These are phyloP conservation scores for Tremella yokohamensis DNA, from an alignment of 768 basidiomycete genomes.

Conservation along the genomic window DNA sequence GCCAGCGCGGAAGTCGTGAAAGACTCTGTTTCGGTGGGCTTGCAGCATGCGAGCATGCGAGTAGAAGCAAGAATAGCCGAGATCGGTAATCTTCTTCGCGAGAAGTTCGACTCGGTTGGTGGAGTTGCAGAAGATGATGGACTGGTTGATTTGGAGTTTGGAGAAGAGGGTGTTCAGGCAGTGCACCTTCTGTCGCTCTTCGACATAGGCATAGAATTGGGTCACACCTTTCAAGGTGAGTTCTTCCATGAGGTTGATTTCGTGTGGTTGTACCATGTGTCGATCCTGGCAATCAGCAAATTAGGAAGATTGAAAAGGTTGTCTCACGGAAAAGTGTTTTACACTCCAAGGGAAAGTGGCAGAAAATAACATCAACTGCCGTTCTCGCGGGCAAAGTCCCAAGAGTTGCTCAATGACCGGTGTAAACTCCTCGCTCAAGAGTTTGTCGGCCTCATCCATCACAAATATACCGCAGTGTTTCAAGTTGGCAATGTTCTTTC, in stretches of 20 bases:
- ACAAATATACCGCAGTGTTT: conserved; percentile 93
- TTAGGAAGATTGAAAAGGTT: background rate
- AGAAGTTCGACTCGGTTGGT: conserved; percentile 99
- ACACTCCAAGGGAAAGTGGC: conserved; percentile 99
- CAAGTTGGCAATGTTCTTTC: conserved; percentile 89
- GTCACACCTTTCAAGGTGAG: conserved; percentile 97
- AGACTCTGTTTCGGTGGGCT: conserved; percentile 96
- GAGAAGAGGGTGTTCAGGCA: conserved; percentile 99
- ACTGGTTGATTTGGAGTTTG: conserved; percentile 99
- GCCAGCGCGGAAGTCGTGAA: conserved; percentile 99
- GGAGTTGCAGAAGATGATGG: conserved; percentile 99
- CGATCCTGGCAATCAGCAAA: conserved; percentile 18
- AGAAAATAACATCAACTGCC: conserved; percentile 98
- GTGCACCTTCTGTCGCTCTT: conserved; percentile 98
- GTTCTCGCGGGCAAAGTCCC: conserved; percentile 71
- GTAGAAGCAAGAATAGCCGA: conserved; percentile 99
- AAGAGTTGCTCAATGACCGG: conserved; percentile 97
- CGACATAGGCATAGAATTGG: conserved; percentile 98
- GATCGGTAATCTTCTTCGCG: conserved; percentile 98
- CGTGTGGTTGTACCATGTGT: conserved; percentile 90
- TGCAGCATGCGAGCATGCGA: conserved; percentile 99
- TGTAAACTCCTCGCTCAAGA: conserved; percentile 93
- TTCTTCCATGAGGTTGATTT: conserved; percentile 99
- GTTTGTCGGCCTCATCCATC: conserved; percentile 99
- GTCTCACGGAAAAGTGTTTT: conserved; percentile 89